phyloP scores from a whole-genome alignment of 352 stramenopile species.

The Globisporangium okanoganense region DNA sequence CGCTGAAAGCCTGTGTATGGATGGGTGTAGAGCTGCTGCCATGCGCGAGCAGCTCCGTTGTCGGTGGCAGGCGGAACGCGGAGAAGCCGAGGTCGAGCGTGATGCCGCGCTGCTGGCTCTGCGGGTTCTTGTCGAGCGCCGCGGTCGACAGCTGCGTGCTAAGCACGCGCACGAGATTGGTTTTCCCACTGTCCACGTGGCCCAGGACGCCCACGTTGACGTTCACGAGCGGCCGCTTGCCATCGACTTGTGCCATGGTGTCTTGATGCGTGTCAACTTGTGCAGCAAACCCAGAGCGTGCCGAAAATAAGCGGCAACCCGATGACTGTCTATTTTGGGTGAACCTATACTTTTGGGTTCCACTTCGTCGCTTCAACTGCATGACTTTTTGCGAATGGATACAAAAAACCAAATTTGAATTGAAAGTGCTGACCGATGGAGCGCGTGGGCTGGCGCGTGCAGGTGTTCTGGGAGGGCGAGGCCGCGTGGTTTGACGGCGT shows the following conservation, averaged over 20 bases:
- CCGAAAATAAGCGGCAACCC: too few relatives aligned
- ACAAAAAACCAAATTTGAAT: neutral
- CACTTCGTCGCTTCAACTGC: neutral
- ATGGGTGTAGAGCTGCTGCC: neutral
- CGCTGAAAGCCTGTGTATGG: neutral
- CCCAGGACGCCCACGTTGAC: slow-evolving; percentile 98
- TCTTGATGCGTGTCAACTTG: neutral
- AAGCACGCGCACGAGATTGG: slow-evolving; percentile 93
- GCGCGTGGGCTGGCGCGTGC: slow-evolving; percentile 42
- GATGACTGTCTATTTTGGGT: neutral
- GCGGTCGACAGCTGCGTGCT: slow-evolving; percentile 97
- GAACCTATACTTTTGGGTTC: neutral
- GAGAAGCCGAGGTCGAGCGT: slow-evolving; percentile 99
- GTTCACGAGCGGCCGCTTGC: slow-evolving; percentile 58
- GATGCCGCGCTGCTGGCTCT: slow-evolving; percentile 96
- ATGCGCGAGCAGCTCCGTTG: neutral
- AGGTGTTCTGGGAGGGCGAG: slow-evolving; percentile 70
- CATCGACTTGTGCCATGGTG: neutral
- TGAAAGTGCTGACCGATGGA: neutral
- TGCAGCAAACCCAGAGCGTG: neutral
- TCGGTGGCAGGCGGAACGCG: slow-evolving; percentile 82
- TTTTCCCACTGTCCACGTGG: slow-evolving; percentile 99
- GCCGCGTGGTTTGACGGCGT: slow-evolving; percentile 62
- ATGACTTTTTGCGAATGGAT: neutral
- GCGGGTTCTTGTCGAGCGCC: slow-evolving; percentile 97